Conservation (phyloP, 352 stramenopile species). For the Aphanomyces stellatus region DNA sequence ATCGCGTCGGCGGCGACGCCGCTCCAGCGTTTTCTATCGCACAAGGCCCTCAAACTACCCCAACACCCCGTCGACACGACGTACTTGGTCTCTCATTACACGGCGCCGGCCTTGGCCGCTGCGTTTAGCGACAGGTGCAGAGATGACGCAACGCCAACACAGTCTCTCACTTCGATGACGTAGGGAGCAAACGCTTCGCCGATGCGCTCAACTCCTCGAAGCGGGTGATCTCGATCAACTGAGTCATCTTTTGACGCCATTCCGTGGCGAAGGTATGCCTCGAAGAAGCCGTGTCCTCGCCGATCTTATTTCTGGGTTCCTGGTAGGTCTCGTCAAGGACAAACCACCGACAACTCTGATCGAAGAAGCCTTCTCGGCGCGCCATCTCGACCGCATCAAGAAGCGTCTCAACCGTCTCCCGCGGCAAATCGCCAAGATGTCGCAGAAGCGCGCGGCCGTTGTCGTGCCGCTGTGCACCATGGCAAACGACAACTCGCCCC, state of each 20-base stretch:
- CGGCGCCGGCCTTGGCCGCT: conserved; percentile 87
- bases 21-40: not conserved
- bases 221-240: conserved; percentile 70
- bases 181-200: conserved; percentile 68
- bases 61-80: conserved; percentile 34
- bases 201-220: conserved; percentile 63
- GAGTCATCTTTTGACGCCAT: conserved; percentile 58
- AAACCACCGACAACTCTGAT: conserved; percentile 33
- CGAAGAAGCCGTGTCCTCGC: too few species aligned
- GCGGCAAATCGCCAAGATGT: conserved; percentile 89
- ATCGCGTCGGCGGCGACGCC: not conserved
- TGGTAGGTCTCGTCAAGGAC: conserved; percentile 27
- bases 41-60: conserved; percentile 10
- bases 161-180: not conserved
- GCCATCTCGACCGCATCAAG: conserved; percentile 88
- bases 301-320: conserved; percentile 41
- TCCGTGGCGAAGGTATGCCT: conserved; percentile 30
- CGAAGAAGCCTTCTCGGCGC: conserved; percentile 65
- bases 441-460: conserved; percentile 87
- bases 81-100: conserved; percentile 96
- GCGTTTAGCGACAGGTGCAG: conserved; percentile 92
- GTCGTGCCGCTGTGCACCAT: conserved; percentile 97
- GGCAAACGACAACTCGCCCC: conserved; percentile 75
- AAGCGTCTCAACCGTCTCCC: conserved; percentile 93
- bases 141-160: not conserved